These are phyloP conservation scores for Glycine tomentella DNA, from an alignment of 306 rosid species.

Conservation along the genomic window DNA sequence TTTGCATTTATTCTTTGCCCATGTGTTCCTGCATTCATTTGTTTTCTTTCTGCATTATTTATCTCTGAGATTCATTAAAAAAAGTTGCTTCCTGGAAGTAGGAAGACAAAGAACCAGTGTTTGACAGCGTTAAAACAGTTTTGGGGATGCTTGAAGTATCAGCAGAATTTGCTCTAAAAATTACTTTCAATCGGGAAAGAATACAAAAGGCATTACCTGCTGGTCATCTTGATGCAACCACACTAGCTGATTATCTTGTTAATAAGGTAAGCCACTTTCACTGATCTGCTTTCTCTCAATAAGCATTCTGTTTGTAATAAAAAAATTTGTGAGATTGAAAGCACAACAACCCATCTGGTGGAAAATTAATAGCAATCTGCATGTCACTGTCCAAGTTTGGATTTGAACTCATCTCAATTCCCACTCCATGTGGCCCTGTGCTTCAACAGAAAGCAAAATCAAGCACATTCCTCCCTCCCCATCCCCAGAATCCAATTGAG, in stretches of 20 bases:
- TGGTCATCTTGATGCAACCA: constrained; percentile 97
- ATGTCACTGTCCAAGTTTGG: constrained; percentile 28
- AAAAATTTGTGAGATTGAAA: constrained; percentile 8
- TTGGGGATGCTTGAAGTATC: constrained; percentile 99
- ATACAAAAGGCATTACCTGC: constrained; percentile 89
- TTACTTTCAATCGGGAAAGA: constrained; percentile 80
- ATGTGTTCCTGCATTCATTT: neutral
- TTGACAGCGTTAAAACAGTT: constrained; percentile 91
- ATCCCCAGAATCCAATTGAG: constrained; percentile 5
- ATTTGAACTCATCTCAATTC: constrained; percentile 34
- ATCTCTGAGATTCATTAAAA: constrained; percentile 19
- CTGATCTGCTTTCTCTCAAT: constrained; percentile 21
- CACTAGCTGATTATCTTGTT: constrained; percentile 98
- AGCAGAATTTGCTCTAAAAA: constrained; percentile 85
- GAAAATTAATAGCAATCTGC: constrained; percentile 9
- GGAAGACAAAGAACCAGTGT: constrained; percentile 98
- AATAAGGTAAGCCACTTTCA: constrained; percentile 67
- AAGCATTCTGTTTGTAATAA: constrained; percentile 30
- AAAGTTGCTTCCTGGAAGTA: constrained; percentile 47
- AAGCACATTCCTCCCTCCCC: neutral
- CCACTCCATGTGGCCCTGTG: neutral
- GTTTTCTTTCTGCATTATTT: constrained; percentile 12
- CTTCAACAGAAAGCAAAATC: no score
- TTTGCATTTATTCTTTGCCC: constrained; percentile 21
- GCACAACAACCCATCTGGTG: neutral